Evolutionary conservation across 225 moss, liverwort and hornwort genomes (phyloP).

Genomic region (Sphagnum contortum): DNA sequence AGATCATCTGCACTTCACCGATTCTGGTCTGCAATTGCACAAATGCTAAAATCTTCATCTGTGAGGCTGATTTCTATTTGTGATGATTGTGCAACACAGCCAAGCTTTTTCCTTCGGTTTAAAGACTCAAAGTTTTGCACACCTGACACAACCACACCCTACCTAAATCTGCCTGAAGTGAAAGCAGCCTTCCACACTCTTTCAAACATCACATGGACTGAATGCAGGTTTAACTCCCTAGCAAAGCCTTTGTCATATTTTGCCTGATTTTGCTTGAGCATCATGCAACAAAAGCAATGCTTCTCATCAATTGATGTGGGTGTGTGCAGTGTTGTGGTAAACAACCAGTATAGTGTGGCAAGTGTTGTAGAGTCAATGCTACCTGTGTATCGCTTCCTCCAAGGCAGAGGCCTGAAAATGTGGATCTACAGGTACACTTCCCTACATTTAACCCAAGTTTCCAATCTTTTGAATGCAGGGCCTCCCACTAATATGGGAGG

Average conservation of each 20-base stretch:
- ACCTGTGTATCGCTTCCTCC: slow-evolving; percentile 58
- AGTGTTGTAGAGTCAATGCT: slow-evolving; percentile 73
- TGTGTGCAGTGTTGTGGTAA: slow-evolving; percentile 49
- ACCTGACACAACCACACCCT: slow-evolving; percentile 51
- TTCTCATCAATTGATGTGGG: background rate
- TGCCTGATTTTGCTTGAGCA: no score
- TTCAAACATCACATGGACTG: slow-evolving; percentile 33
- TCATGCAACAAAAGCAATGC: no score
- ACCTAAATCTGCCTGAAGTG: slow-evolving; percentile 55
- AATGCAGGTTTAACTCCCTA: slow-evolving; percentile 42
- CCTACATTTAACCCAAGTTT: no score
- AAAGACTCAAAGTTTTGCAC: slow-evolving; percentile 56
- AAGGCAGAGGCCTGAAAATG: slow-evolving; percentile 48
- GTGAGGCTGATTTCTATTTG: no score
- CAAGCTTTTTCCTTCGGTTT: slow-evolving; percentile 41
- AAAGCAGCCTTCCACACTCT: slow-evolving; percentile 60
- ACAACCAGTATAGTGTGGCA: slow-evolving; percentile 46
- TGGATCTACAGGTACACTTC: slow-evolving; percentile 67
- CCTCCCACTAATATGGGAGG: no score
- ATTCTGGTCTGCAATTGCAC: background rate
- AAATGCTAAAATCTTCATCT: no score
- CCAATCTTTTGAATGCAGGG: no score
- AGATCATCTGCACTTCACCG: background rate
- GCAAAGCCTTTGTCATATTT: no score
- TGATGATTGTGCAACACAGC: slow-evolving; percentile 5